Conservation (phyloP, 2,329 filamentous ascomycete species). For the Knufia petricola region DNA sequence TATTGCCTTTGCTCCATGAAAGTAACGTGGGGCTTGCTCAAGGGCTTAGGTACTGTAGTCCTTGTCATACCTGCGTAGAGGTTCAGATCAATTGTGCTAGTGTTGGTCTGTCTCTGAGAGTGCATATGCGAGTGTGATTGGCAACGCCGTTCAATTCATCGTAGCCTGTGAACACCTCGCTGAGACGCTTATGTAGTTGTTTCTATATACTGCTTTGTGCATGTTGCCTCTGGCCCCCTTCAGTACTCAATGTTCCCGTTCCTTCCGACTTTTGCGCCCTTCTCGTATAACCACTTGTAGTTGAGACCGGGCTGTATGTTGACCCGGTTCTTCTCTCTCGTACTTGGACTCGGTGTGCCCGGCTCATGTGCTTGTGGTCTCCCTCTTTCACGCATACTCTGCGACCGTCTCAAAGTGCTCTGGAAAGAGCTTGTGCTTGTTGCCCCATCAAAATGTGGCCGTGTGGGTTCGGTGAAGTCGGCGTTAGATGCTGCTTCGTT, state of each 20-base stretch:
- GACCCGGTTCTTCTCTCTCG: slow-evolving; percentile 45
- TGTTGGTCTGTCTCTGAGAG: too few species aligned
- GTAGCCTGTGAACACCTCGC: neutral
- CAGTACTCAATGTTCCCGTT: slow-evolving; percentile 16
- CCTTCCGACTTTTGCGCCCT: slow-evolving; percentile 43
- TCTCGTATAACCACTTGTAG: slow-evolving; percentile 92
- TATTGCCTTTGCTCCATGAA: too few species aligned
- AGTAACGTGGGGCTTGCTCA: too few species aligned
- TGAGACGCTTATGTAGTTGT: neutral
- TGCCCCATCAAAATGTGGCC: slow-evolving; percentile 10
- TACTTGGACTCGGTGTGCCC: slow-evolving; percentile 13
- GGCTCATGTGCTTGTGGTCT: slow-evolving; percentile 14
- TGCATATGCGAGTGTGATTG: too few species aligned
- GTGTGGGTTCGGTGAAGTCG: slow-evolving; percentile 15
- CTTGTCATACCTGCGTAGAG: too few species aligned
- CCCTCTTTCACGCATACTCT: slow-evolving; percentile 18
- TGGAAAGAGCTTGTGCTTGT: slow-evolving; percentile 11
- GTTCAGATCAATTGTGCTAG: too few species aligned
- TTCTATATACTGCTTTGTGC: neutral
- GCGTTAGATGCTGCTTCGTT: slow-evolving; percentile 6
- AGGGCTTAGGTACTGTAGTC: too few species aligned
- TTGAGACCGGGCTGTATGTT: slow-evolving; percentile 61
- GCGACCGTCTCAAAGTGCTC: slow-evolving; percentile 14
- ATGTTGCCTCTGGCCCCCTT: neutral
- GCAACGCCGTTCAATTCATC: neutral